Percentiles rank a stretch among this genome's conserved stretches.
phyloP scores from a whole-genome alignment of 169 alveolate genomes.

The Perkinsus chesapeaki region DNA sequence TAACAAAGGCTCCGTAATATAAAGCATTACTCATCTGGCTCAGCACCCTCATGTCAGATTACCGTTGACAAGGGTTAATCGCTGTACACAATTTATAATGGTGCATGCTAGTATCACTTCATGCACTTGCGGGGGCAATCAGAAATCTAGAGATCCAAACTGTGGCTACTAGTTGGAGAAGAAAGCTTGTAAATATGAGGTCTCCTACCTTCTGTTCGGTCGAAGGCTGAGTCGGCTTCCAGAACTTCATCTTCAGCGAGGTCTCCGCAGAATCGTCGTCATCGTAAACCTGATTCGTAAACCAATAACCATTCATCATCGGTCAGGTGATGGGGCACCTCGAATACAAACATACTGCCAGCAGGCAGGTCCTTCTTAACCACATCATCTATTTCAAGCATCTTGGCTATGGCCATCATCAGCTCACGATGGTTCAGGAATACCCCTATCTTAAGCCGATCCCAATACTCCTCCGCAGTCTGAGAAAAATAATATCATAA shows the following conservation, averaged over 20 bases:
- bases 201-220: background rate
- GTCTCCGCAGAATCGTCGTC: background rate
- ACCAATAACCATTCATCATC: too few species aligned
- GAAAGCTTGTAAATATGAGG: too few species aligned
- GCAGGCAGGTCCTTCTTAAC: background rate
- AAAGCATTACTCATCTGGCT: too few species aligned
- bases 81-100: too few species aligned
- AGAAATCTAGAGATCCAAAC: too few species aligned
- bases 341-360: background rate
- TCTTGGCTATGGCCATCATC: background rate
- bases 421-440: slow-evolving; percentile 8
- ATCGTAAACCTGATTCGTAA: background rate
- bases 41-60: too few species aligned
- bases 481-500: background rate
- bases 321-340: too few species aligned
- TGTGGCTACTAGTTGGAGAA: too few species aligned
- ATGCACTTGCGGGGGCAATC: too few species aligned
- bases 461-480: background rate
- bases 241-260: background rate
- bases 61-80: too few species aligned
- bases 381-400: background rate
- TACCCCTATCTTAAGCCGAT: background rate
- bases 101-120: too few species aligned
- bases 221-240: background rate
- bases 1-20: too few species aligned